Base-by-base conservation (phyloP, 2,329 filamentous ascomycete species). In the Grosmannia huntii region DNA sequence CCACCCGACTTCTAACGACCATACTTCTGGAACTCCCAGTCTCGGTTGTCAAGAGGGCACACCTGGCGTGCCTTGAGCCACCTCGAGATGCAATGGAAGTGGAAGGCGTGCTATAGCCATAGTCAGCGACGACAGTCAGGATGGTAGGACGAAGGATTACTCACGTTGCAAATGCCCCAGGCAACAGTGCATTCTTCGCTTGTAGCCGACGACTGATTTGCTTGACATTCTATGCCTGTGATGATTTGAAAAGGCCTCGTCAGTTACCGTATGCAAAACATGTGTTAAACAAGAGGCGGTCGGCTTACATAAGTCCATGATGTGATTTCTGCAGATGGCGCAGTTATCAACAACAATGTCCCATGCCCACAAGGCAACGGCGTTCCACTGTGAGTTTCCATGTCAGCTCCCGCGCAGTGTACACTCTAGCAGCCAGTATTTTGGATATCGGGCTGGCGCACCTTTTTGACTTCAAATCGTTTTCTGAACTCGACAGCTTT, bases 1-100 rank as follows among this genome's bases (percentile, higher is more conserved):
- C 27, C n/a, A 16, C 16, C 36, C 44, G 16, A 44, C 6, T 44
- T 44, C 41, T 59, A 56, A 33, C 83, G 81, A 64, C 94, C 94
- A 71, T 99, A 99, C 73, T 97, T 99, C 75, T 99, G 94, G 78
- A 97, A 99, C 71, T 99, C 94, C 94, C 94, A 99, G 73, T 99
- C 94, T 67, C 92, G 81, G 76, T 99, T 99, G 75, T 99, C 94
- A 51, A 99, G 78, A 19, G 94, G 94, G 70, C 94, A 99, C 55
- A 99, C 94, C 71, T 97, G 94, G 69, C 94, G 86, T n/a, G 94
- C 96, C 80, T 99, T 99, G 60, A 99, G 79, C 94, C 94, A 99
- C 74, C 94, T 84, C 14, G 94, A 97, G 70, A 99, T 99, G 78
- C 94, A 99, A 76, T 99, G 94, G 76, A 99, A 99, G 74, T 99